phyloP scores from a whole-genome alignment of 2,329 filamentous ascomycete species.

The Alternaria sp. region DNA sequence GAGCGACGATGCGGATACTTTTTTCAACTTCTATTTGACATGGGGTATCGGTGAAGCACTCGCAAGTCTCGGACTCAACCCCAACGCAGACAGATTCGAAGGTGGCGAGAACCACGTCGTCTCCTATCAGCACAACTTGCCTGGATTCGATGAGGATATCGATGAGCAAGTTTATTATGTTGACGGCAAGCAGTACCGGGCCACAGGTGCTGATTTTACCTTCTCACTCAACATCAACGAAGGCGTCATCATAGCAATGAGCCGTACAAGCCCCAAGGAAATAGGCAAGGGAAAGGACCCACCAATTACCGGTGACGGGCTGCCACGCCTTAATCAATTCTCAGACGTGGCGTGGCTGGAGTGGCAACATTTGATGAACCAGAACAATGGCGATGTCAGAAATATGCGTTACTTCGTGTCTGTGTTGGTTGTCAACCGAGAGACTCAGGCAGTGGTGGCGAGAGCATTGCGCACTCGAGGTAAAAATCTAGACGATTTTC shows the following conservation, averaged over 20 bases:
- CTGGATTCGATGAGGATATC: no score
- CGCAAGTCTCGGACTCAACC: conserved; percentile 14
- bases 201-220: conserved; percentile 21
- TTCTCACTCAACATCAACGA: conserved; percentile 22
- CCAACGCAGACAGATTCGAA: conserved; percentile 3
- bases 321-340: conserved; percentile 20
- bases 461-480: conserved; percentile 13
- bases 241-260: conserved; percentile 23
- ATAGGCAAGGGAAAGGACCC: neutral
- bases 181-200: conserved; percentile 11
- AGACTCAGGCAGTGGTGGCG: conserved; percentile 15
- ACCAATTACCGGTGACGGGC: conserved; percentile 8
- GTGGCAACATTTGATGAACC: conserved; percentile 7
- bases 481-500: conserved; percentile 16
- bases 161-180: conserved; percentile 11
- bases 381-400: conserved; percentile 3
- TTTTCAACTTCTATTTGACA: conserved; percentile 15
- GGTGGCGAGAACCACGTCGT: conserved; percentile 14
- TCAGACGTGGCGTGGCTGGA: conserved; percentile 27
- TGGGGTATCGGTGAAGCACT: conserved; percentile 25
- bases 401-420: conserved; percentile 22
- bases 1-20: neutral
- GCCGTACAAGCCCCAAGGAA: conserved; percentile 16
- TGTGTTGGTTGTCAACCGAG: conserved; percentile 18
- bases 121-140: neutral